Percentiles rank a stretch among this genome's conserved stretches.
These are phyloP conservation scores for Pichia sp. DNA, from an alignment of 1,139 yeast species.

Conservation along the genomic window DNA sequence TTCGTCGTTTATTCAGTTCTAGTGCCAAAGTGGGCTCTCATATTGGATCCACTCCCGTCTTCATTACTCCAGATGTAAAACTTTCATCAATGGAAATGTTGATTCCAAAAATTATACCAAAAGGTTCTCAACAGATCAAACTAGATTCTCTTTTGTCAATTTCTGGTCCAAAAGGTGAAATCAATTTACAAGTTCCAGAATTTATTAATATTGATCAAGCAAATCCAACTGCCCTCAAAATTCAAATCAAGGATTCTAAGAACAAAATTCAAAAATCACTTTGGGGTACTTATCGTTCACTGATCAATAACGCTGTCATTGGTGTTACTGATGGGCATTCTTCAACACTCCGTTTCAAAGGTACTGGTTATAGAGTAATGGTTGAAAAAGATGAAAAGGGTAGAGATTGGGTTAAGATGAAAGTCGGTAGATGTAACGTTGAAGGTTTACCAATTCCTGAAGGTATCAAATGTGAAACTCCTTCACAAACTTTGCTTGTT, in stretches of 20 bases:
- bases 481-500: slow-evolving; percentile 81
- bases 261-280: slow-evolving; percentile 70
- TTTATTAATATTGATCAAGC: slow-evolving; percentile 39
- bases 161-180: slow-evolving; percentile 72
- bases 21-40: slow-evolving; percentile 35
- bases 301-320: slow-evolving; percentile 65
- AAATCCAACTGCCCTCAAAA: slow-evolving; percentile 31
- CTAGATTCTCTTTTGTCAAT: slow-evolving; percentile 60
- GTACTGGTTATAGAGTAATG: slow-evolving; percentile 93
- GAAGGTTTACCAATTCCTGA: slow-evolving; percentile 63
- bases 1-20: slow-evolving; percentile 29
- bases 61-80: slow-evolving; percentile 46
- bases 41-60: slow-evolving; percentile 55
- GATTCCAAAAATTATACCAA: slow-evolving; percentile 50
- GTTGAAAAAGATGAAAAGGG: slow-evolving; percentile 44
- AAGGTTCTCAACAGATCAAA: slow-evolving; percentile 54
- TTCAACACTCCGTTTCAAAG: slow-evolving; percentile 81
- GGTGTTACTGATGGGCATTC: slow-evolving; percentile 94
- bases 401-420: slow-evolving; percentile 56
- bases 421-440: slow-evolving; percentile 78
- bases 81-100: slow-evolving; percentile 32
- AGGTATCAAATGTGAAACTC: slow-evolving; percentile 66
- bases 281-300: slow-evolving; percentile 93
- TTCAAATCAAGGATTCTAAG: slow-evolving; percentile 50
- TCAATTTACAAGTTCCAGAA: slow-evolving; percentile 61